phyloP scores from a whole-genome alignment of 768 basidiomycete genomes.

The Chalciporus pseudorubinellus region DNA sequence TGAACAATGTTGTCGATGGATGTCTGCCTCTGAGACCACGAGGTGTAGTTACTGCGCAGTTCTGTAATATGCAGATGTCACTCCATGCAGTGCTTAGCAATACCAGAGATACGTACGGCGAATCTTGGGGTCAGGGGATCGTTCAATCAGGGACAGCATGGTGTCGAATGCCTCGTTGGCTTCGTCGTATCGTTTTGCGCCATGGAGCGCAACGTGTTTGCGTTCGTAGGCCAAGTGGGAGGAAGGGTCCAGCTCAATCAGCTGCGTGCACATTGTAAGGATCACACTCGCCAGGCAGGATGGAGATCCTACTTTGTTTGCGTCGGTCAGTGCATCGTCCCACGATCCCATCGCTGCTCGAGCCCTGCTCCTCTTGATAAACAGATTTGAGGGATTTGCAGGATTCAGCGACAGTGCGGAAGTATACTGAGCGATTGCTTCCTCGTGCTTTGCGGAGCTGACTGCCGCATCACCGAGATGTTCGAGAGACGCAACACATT shows the following conservation, averaged over 20 bases:
- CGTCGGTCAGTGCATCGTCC: constrained; percentile 8
- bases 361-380: constrained; percentile 9
- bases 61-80: background rate
- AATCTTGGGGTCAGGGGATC: background rate
- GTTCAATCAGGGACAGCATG: constrained; percentile 4
- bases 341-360: constrained; percentile 1
- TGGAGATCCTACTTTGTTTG: constrained; percentile 1
- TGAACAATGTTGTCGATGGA: background rate
- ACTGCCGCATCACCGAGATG: background rate
- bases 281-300: background rate
- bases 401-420: background rate
- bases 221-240: background rate
- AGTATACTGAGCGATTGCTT: background rate
- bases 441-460: background rate
- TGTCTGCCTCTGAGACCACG: background rate
- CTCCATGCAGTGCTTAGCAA: no score
- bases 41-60: background rate
- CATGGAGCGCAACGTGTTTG: background rate
- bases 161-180: background rate
- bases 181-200: constrained; percentile 1
- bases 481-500: constrained; percentile 1
- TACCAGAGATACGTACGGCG: constrained; percentile 2
- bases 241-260: background rate
- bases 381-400: background rate
- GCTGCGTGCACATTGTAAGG: background rate